Conservation (phyloP, 2,329 filamentous ascomycete genomes). For the Alternaria triticina region DNA sequence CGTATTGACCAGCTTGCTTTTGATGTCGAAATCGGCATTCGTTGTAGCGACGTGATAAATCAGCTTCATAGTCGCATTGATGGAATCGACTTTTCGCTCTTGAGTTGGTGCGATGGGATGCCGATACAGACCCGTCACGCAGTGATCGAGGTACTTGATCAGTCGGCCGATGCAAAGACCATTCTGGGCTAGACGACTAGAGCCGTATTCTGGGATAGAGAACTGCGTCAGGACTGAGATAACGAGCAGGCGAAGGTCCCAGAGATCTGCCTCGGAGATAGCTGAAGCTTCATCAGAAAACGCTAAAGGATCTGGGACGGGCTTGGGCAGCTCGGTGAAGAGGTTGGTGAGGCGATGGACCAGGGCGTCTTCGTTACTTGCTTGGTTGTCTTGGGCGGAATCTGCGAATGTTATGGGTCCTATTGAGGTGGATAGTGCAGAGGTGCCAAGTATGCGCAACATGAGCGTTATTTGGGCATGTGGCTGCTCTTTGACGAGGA, state of each 20-base stretch:
- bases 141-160: constrained; percentile 76
- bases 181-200: constrained; percentile 70
- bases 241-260: constrained; percentile 55
- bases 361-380: constrained; percentile 53
- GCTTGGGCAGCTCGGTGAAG: constrained; percentile 62
- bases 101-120: constrained; percentile 43
- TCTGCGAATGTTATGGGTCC: constrained; percentile 66
- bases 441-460: constrained; percentile 71
- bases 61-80: constrained; percentile 67
- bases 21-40: constrained; percentile 71
- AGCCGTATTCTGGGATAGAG: constrained; percentile 65
- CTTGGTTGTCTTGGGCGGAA: constrained; percentile 42
- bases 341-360: constrained; percentile 69
- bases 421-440: constrained; percentile 67
- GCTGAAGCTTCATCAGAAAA: constrained; percentile 6
- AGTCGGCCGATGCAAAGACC: constrained; percentile 74
- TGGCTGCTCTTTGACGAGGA: constrained; percentile 71
- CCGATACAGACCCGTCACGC: constrained; percentile 66
- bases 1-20: constrained; percentile 72
- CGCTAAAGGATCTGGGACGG: constrained; percentile 30
- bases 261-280: constrained; percentile 46
- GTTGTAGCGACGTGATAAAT: constrained; percentile 64
- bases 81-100: constrained; percentile 53
- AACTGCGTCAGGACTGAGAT: constrained; percentile 62
- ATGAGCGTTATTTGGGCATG: constrained; percentile 68